A percentile compares a stretch with the other conserved stretches of the same genome.
These are phyloP conservation scores for Nothophaeocryptopus gaeumannii DNA, from an alignment of 2,329 filamentous ascomycete species.

Conservation along the genomic window DNA sequence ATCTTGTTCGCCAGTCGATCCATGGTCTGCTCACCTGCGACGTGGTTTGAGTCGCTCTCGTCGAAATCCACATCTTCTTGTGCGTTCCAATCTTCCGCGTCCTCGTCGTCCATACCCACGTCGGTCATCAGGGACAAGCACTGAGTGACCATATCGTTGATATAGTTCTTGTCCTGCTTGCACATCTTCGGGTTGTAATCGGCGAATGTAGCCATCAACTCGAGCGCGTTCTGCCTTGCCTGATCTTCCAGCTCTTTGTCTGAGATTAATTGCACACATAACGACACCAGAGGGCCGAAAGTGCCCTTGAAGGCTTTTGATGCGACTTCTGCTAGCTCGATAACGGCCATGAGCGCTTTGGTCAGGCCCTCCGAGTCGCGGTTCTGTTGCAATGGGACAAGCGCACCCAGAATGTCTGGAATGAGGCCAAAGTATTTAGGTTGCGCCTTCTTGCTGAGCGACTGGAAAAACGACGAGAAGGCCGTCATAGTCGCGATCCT, in stretches of 20 bases:
- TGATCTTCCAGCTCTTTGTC: conserved; percentile 92
- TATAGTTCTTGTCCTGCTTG: conserved; percentile 88
- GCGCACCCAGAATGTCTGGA: conserved; percentile 87
- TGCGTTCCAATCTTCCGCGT: conserved; percentile 88
- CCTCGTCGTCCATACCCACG: conserved; percentile 88
- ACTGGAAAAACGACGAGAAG: conserved; percentile 93
- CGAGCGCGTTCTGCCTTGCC: conserved; percentile 88
- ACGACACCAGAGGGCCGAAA: conserved; percentile 90
- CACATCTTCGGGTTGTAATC: conserved; percentile 94
- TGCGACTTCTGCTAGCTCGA: conserved; percentile 89
- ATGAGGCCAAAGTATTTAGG: conserved; percentile 83
- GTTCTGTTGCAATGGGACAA: conserved; percentile 89
- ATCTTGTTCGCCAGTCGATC: conserved; percentile 96
- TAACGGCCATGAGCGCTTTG: conserved; percentile 83
- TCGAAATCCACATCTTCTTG: conserved; percentile 94
- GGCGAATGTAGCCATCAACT: conserved; percentile 96
- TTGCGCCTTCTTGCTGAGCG: conserved; percentile 82
- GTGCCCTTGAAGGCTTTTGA: conserved; percentile 96
- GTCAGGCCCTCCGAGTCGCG: conserved; percentile 88
- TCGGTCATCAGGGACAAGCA: conserved; percentile 98
- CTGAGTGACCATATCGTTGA: conserved; percentile 95
- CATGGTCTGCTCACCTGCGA: conserved; percentile 98
- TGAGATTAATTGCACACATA: conserved; percentile 88
- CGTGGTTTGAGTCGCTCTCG: conserved; percentile 95
- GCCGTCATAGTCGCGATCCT: conserved; percentile 93